phyloP scores from a whole-genome alignment of 768 basidiomycete genomes.

The Russula griseocarnosa region DNA sequence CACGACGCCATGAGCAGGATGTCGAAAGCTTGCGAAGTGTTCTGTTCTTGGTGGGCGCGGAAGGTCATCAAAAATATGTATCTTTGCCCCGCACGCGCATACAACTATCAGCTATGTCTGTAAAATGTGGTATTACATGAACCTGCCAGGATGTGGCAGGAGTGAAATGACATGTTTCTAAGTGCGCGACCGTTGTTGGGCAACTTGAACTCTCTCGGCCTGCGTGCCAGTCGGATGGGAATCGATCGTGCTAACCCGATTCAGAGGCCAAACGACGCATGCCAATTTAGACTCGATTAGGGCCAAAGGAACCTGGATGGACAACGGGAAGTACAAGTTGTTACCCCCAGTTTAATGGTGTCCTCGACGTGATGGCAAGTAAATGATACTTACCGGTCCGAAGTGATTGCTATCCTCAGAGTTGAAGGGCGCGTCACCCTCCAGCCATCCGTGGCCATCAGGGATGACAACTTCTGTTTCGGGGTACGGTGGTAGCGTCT shows the following conservation, averaged over 20 bases:
- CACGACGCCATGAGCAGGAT: not conserved
- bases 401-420: slow-evolving; percentile 30
- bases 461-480: slow-evolving; percentile 22
- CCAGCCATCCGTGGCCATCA: slow-evolving; percentile 26
- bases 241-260: slow-evolving; percentile 5
- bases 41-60: not conserved
- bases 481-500: slow-evolving; percentile 28
- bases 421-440: slow-evolving; percentile 27
- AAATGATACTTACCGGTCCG: slow-evolving; percentile 21
- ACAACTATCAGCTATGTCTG: not conserved
- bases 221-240: slow-evolving; percentile 6
- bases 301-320: slow-evolving; percentile 23
- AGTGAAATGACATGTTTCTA: not conserved
- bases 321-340: not conserved
- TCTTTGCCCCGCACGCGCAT: not conserved
- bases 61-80: not conserved
- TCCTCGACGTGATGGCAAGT: too few relatives aligned
- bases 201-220: slow-evolving; percentile 12
- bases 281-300: slow-evolving; percentile 19
- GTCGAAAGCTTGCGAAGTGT: not conserved
- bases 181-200: not conserved
- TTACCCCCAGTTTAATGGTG: not conserved
- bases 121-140: not conserved
- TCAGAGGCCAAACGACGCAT: slow-evolving; percentile 19
- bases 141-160: not conserved